Evolutionary conservation across 2,329 filamentous ascomycete genomes (phyloP), one percentile per base, ranked within the genome.

Genomic region (Fusarium sp.): DNA sequence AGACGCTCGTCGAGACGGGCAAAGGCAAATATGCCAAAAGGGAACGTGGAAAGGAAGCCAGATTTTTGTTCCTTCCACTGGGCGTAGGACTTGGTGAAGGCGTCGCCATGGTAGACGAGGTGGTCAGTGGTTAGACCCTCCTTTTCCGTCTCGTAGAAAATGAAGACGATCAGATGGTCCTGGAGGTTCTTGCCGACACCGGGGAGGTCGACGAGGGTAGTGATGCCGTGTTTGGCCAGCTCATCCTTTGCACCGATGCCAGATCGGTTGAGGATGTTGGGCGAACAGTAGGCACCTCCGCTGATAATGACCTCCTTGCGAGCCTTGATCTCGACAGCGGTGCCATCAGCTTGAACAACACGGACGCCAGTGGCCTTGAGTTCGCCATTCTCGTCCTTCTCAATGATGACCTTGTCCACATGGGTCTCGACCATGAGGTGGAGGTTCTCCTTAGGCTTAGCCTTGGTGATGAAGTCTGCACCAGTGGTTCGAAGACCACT

Each of bases 11-110:
- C 89, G 0, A 92, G 83, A n/a, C 90, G 86, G 7, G 90, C 87
- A 73, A 86, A 93, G 12, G 87, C 90, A 62, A 92, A 91, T 12
- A 86, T 85, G 45, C 90, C 90, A 62, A 92, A 92, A 11, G 90
- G 90, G 74, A 92, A 91, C 0, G 85, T 87, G 1, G 90, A 89
- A 1, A 92, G 82, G 37, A 90, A 84, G 1, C 91, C 90, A 3
- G 84, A 83, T 75, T 90, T 90, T 60, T 88, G 85, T 33, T 90
- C 86, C 78, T 89, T 87, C 86, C 89, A 92, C 57, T 88, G 84
- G 14, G 84, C 80, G 74, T 89, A 88, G 0, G 88, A 85, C 62
- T 86, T 86, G 14, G 83, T 82, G 20, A 88, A 82, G 30, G 86
- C 87, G 71, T 89, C 83, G 37, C 84, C 85, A 70, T 90, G 89